Evolutionary conservation across 2,329 filamentous ascomycete genomes (phyloP).

Genomic region (Botryotinia convoluta): DNA sequence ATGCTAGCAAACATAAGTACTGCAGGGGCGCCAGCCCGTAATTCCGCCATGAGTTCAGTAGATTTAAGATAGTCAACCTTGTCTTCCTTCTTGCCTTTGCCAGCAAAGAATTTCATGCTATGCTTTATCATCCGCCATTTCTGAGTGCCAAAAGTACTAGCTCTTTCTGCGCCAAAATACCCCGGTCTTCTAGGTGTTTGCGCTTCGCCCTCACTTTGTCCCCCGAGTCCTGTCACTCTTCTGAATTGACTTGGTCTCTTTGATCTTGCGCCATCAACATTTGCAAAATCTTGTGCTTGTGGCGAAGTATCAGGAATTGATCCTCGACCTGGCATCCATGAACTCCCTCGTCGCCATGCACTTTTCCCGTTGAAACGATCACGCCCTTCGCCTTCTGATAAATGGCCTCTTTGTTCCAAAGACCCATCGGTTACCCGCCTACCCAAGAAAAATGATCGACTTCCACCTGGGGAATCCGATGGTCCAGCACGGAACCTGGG

Average conservation of each 20-base stretch:
- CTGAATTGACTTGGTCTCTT: constrained; percentile 62
- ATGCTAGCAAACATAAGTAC: constrained; percentile 94
- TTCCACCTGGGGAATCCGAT: constrained; percentile 33
- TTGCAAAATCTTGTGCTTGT: constrained; percentile 42
- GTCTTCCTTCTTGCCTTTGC: constrained; percentile 77
- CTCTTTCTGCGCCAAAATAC: constrained; percentile 59
- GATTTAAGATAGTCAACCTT: constrained; percentile 93
- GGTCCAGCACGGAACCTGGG: constrained; percentile 43
- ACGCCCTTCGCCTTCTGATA: constrained; percentile 74
- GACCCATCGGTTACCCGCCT: constrained; percentile 62
- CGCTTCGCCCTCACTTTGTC: constrained; percentile 65
- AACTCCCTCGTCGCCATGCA: constrained; percentile 57
- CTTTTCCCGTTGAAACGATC: constrained; percentile 56
- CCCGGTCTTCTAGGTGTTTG: constrained; percentile 56
- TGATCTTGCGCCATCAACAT: constrained; percentile 49
- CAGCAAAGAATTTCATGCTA: constrained; percentile 69
- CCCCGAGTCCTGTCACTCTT: constrained; percentile 58
- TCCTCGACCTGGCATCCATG: constrained; percentile 48
- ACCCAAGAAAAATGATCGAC: constrained; percentile 47
- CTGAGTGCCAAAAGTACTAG: constrained; percentile 71
- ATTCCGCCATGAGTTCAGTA: constrained; percentile 91
- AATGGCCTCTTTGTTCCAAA: constrained; percentile 57
- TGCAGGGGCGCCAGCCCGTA: constrained; percentile 87
- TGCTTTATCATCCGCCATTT: constrained; percentile 94
- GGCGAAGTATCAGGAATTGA: constrained; percentile 48